phyloP scores from a whole-genome alignment of 495 filamentous ascomycete genomes.

The Physcia stellaris region DNA sequence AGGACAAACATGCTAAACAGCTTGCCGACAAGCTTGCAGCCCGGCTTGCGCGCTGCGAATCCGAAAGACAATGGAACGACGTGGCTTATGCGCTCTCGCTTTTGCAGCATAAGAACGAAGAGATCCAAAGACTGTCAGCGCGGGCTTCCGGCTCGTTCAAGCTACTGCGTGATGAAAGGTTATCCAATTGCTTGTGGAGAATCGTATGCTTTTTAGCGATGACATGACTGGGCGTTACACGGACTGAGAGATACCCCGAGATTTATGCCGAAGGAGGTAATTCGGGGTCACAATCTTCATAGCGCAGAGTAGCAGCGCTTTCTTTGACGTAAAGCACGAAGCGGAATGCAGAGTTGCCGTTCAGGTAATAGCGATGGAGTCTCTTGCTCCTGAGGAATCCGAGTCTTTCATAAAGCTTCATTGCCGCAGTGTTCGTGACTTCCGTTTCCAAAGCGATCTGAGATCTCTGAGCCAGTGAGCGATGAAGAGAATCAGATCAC shows the following conservation, averaged over 20 bases:
- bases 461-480: neutral
- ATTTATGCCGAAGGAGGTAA: conserved; percentile 10
- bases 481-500: conserved; percentile 5
- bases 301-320: conserved; percentile 30
- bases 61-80: conserved; percentile 92
- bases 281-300: conserved; percentile 15
- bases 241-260: neutral
- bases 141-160: conserved; percentile 78
- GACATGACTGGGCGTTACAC: neutral
- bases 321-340: conserved; percentile 73
- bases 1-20: conserved; percentile 98
- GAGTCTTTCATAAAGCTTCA: conserved; percentile 84
- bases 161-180: conserved; percentile 35
- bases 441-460: conserved; percentile 92
- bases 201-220: neutral
- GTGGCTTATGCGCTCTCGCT: conserved; percentile 81
- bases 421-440: conserved; percentile 81
- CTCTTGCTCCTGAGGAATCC: conserved; percentile 90
- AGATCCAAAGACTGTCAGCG: conserved; percentile 74
- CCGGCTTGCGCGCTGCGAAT: conserved; percentile 73
- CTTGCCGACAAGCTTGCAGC: conserved; percentile 87
- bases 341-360: conserved; percentile 88
- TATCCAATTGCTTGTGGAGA: neutral
- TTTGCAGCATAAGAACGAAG: conserved; percentile 94
- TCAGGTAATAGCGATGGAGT: conserved; percentile 90